Evolutionary conservation across 2,329 filamentous ascomycete species (phyloP).

Genomic region (Ceratocystis variospora): DNA sequence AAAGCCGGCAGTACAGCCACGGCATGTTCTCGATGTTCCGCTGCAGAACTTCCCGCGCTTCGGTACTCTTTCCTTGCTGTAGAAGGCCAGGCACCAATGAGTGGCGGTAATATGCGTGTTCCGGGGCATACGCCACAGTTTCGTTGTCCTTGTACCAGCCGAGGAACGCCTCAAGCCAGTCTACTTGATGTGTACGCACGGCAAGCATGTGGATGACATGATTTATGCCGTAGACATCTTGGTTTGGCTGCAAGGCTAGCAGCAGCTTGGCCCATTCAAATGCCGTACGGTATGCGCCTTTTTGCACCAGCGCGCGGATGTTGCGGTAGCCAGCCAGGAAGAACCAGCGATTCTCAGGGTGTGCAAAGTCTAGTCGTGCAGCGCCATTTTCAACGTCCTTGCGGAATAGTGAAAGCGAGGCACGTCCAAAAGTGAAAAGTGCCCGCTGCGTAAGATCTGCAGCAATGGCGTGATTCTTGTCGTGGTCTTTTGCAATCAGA

Average conservation of each 20-base stretch:
- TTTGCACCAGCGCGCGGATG: slow-evolving; percentile 68
- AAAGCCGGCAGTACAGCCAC: slow-evolving; percentile 72
- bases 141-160: slow-evolving; percentile 28
- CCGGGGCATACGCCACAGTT: slow-evolving; percentile 28
- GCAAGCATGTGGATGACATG: slow-evolving; percentile 74
- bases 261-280: slow-evolving; percentile 88
- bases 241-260: slow-evolving; percentile 51
- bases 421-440: slow-evolving; percentile 84
- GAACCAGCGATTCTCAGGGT: slow-evolving; percentile 81
- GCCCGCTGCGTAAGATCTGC: slow-evolving; percentile 82
- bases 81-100: slow-evolving; percentile 64
- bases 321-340: slow-evolving; percentile 86
- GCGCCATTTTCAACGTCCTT: slow-evolving; percentile 62
- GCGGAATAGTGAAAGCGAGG: slow-evolving; percentile 69
- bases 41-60: slow-evolving; percentile 50
- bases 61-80: slow-evolving; percentile 51
- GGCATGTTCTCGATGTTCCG: slow-evolving; percentile 60
- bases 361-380: slow-evolving; percentile 64
- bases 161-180: slow-evolving; percentile 60
- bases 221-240: slow-evolving; percentile 71
- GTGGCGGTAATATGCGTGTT: slow-evolving; percentile 56
- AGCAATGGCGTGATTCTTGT: slow-evolving; percentile 73
- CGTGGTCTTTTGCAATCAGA: slow-evolving; percentile 69
- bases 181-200: slow-evolving; percentile 62
- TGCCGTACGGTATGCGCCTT: slow-evolving; percentile 86